Base-by-base conservation (phyloP, 2,329 filamentous ascomycete genomes). In the Leptodontidium sp. region DNA sequence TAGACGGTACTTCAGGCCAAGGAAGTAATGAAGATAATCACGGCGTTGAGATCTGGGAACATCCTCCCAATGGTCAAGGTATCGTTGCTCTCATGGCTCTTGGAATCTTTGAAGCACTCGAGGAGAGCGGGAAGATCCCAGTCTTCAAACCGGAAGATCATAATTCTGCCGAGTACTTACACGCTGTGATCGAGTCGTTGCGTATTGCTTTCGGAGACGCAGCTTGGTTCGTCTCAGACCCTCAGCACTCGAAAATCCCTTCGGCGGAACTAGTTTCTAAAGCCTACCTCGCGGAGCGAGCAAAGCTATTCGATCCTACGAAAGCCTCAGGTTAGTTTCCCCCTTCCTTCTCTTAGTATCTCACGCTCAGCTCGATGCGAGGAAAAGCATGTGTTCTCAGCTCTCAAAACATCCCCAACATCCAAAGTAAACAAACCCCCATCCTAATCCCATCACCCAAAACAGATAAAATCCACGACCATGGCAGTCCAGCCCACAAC, bases 11-110 rank as follows among this genome's bases (percentile, higher is more conserved):
- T 47, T 68, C 77, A 9, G 78, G 80, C 70, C 78, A 82, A 76
- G 83, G 72, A 2, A 50, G 52, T 21, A 78, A 80, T 4, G 74
- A 78, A 68, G 75, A 79, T 29, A 82, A 84, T 62, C 80, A 83
- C 14, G 89, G 89, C 11, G 86, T 98, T 52, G 90, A 97, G 77
- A 83, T 99, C 0, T 98, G 95, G 95, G 96, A 99, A 78, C 95
- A 98, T 78, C 94, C 95, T 45, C 96, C 96, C 9, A 98, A 98
- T 76, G 94, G 96, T 0, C 96, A 98, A 81, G 96, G 96, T 1
- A 94, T 98, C 72, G 93, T 98, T 1, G 96, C 96, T 0, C 83
- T 98, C 40, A 97, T 98, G 91, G 93, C 96, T 0, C 84, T 99
- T 0, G 96, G 96, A 1, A 97, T 98, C 73, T 84, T 99, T 61